Percentiles rank a stretch among this genome's conserved stretches.
These are phyloP conservation scores for Dothistroma septosporum DNA, from an alignment of 2,329 filamentous ascomycete species.

Conservation along the genomic window DNA sequence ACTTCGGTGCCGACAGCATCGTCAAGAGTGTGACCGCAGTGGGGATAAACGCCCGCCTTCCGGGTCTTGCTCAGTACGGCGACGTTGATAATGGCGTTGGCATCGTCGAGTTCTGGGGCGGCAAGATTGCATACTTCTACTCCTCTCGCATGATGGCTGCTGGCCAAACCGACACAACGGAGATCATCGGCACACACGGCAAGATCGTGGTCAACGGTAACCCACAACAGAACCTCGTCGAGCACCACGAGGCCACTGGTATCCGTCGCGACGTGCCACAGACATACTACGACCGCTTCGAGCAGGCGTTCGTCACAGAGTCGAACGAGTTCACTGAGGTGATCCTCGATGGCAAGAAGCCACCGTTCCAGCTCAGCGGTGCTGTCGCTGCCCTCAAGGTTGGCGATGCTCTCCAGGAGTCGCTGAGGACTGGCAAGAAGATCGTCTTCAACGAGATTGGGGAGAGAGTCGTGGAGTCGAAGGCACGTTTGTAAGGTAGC, in stretches of 20 bases:
- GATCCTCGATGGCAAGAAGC: slow-evolving; percentile 52
- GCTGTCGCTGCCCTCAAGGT: slow-evolving; percentile 59
- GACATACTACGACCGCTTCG: slow-evolving; percentile 61
- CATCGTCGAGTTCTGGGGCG: slow-evolving; percentile 61
- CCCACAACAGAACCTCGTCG: slow-evolving; percentile 53
- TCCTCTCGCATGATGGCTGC: slow-evolving; percentile 63
- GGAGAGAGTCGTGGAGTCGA: slow-evolving; percentile 21
- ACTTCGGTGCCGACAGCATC: slow-evolving; percentile 53
- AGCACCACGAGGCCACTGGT: slow-evolving; percentile 51
- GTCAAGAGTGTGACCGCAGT: slow-evolving; percentile 55
- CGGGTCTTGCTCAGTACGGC: slow-evolving; percentile 54
- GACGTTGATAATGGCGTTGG: slow-evolving; percentile 62
- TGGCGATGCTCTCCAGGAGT: slow-evolving; percentile 49
- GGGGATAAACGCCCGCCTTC: slow-evolving; percentile 58
- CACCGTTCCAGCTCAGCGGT: slow-evolving; percentile 55
- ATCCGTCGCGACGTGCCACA: slow-evolving; percentile 58
- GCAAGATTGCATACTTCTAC: slow-evolving; percentile 62
- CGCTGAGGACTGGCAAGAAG: slow-evolving; percentile 44
- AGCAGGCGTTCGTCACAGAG: slow-evolving; percentile 60
- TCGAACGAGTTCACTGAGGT: slow-evolving; percentile 59
- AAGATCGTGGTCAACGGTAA: slow-evolving; percentile 60
- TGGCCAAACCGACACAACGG: slow-evolving; percentile 63
- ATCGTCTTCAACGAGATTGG: slow-evolving; percentile 53
- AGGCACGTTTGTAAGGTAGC: slow-evolving; percentile 12
- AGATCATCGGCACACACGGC: slow-evolving; percentile 63